phyloP scores from a whole-genome alignment of 1,139 yeast species.

The Geotrichum armillariae region DNA sequence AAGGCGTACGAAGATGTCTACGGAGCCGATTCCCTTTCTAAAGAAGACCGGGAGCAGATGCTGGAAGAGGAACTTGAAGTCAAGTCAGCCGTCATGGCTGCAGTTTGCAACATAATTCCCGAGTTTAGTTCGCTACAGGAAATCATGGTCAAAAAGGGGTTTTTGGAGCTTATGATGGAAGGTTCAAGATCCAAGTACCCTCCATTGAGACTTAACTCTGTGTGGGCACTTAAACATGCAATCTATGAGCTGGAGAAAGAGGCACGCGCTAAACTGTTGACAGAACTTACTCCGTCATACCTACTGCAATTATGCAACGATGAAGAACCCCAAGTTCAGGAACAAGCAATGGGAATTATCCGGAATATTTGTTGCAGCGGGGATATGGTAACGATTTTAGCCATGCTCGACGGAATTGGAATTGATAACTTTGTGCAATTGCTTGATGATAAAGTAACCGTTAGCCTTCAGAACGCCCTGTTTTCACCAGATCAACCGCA shows the following conservation, averaged over 20 bases:
- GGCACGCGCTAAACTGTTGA: conserved; percentile 35
- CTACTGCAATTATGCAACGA: conserved; percentile 54
- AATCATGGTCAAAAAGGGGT: conserved; percentile 55
- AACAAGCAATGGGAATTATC: conserved; percentile 68
- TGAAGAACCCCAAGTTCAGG: conserved; percentile 55
- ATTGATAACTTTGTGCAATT: conserved; percentile 35
- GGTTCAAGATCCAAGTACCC: conserved; percentile 36
- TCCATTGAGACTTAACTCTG: conserved; percentile 48
- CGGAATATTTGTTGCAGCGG: conserved; percentile 70
- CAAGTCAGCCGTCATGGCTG: conserved; percentile 62
- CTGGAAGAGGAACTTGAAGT: conserved; percentile 46
- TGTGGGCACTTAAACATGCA: conserved; percentile 59
- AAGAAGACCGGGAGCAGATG: conserved; percentile 29
- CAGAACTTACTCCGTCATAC: conserved; percentile 51
- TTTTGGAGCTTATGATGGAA: conserved; percentile 50
- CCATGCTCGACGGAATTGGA: conserved; percentile 42
- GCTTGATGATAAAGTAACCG: conserved; percentile 30
- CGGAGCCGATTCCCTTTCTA: conserved; percentile 25
- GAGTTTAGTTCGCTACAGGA: conserved; percentile 77
- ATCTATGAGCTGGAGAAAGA: conserved; percentile 48
- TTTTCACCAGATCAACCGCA: conserved; percentile 22
- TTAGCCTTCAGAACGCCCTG: conserved; percentile 10
- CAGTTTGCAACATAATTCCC: conserved; percentile 71
- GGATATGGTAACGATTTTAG: conserved; percentile 51
- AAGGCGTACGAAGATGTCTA: conserved; percentile 16